These are phyloP conservation scores for Kwoniella newhampshirensis DNA, from an alignment of 768 basidiomycete genomes.

Conservation along the genomic window DNA sequence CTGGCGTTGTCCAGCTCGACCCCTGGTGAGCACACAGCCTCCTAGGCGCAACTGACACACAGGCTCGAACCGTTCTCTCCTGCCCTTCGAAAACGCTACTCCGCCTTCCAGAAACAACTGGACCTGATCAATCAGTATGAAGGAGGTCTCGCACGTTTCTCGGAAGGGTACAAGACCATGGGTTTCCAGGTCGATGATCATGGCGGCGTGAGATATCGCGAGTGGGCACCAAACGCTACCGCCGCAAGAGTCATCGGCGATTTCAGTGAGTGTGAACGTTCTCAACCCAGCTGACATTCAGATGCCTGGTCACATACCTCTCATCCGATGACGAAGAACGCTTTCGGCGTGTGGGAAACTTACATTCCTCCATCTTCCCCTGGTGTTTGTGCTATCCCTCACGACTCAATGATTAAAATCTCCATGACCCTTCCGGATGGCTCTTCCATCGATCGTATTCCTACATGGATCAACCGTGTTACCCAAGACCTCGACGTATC, in stretches of 20 bases:
- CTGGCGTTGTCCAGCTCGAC: constrained; percentile 51
- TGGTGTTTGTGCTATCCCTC: constrained; percentile 79
- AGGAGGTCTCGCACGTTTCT: constrained; percentile 78
- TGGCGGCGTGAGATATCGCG: constrained; percentile 76
- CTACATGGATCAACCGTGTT: constrained; percentile 91
- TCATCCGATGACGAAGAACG: constrained; percentile 79
- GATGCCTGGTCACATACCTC: constrained; percentile 84
- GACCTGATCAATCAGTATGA: constrained; percentile 68
- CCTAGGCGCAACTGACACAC: not conserved
- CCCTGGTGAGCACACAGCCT: constrained; percentile 52
- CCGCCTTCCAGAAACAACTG: constrained; percentile 46
- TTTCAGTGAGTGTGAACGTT: constrained; percentile 71
- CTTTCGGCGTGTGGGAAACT: constrained; percentile 88
- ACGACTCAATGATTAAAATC: constrained; percentile 95
- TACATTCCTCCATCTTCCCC: constrained; percentile 65
- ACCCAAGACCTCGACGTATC: constrained; percentile 89
- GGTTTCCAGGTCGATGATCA: constrained; percentile 72
- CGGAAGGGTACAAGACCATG: constrained; percentile 70
- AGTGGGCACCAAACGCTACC: constrained; percentile 91
- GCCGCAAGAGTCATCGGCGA: constrained; percentile 88
- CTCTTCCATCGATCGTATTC: constrained; percentile 82
- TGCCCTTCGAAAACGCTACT: constrained; percentile 51
- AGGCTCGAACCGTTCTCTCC: constrained; percentile 54
- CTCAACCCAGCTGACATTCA: constrained; percentile 49
- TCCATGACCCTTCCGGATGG: constrained; percentile 82